Evolutionary conservation across 257 asterid genomes (phyloP).

Genomic region (Lycium ferocissimum): DNA sequence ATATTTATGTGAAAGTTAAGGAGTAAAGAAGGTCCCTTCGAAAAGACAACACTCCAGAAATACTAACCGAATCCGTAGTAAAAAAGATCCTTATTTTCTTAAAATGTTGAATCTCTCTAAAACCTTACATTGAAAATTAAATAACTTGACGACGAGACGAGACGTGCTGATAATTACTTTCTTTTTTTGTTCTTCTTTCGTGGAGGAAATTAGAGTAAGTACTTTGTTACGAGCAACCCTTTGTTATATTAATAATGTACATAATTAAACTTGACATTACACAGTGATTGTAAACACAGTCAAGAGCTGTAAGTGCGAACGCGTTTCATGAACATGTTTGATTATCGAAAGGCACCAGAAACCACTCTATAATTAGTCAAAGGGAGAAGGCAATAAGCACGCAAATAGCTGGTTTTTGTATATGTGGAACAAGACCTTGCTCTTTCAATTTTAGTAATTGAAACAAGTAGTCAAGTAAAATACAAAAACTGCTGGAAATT

Average conservation of each 20-base stretch:
- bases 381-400: background rate
- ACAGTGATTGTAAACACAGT: background rate
- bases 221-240: background rate
- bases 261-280: background rate
- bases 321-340: slow-evolving; percentile 1
- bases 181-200: no score
- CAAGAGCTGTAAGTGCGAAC: background rate
- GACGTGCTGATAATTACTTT: no score
- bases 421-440: background rate
- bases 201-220: background rate
- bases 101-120: no score
- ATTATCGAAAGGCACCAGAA: background rate
- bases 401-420: background rate
- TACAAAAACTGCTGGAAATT: background rate
- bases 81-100: no score
- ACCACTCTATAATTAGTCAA: background rate
- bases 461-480: background rate
- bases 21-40: background rate
- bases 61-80: no score
- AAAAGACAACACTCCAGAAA: no score
- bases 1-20: background rate
- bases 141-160: no score
- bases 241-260: background rate
- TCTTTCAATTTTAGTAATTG: background rate
- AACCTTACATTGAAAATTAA: no score